These are phyloP conservation scores for Dictyostelium citrinum DNA, from an alignment of 78 protist species.

Conservation along the genomic window DNA sequence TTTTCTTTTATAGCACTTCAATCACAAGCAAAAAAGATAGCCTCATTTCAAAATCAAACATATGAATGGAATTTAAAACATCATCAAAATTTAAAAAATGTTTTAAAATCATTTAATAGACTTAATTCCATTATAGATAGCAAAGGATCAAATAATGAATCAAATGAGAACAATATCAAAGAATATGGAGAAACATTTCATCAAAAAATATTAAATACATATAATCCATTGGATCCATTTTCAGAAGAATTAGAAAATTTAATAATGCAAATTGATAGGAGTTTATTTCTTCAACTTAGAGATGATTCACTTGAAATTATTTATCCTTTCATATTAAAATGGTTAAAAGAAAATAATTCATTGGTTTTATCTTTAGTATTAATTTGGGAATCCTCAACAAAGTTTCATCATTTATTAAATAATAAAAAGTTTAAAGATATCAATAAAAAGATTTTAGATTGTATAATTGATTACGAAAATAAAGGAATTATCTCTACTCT, in stretches of 20 bases:
- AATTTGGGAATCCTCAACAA: slow-evolving; percentile 2
- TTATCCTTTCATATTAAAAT: slow-evolving; percentile 29
- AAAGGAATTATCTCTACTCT: background rate
- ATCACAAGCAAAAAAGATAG: slow-evolving; percentile 10
- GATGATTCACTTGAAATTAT: slow-evolving; percentile 34
- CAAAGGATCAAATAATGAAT: background rate
- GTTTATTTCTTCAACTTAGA: slow-evolving; percentile 9
- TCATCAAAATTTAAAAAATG: slow-evolving; percentile 42
- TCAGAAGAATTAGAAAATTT: slow-evolving; percentile 2
- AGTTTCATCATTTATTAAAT: background rate
- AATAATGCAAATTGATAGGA: slow-evolving; percentile 27
- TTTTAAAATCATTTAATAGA: slow-evolving; percentile 29
- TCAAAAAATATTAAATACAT: background rate
- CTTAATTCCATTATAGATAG: background rate
- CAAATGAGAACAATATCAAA: background rate
- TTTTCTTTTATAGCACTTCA: background rate
- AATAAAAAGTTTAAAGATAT: background rate
- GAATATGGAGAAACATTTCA: background rate
- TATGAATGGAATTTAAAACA: slow-evolving; percentile 57
- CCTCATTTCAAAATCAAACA: slow-evolving; percentile 36
- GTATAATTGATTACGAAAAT: background rate
- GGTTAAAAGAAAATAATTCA: slow-evolving; percentile 14
- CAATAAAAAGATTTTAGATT: background rate
- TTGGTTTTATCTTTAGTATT: background rate
- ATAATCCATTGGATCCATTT: background rate